Evolutionary conservation across 441 rosid genomes (phyloP).

Genomic region (Gossypium trilobum): DNA sequence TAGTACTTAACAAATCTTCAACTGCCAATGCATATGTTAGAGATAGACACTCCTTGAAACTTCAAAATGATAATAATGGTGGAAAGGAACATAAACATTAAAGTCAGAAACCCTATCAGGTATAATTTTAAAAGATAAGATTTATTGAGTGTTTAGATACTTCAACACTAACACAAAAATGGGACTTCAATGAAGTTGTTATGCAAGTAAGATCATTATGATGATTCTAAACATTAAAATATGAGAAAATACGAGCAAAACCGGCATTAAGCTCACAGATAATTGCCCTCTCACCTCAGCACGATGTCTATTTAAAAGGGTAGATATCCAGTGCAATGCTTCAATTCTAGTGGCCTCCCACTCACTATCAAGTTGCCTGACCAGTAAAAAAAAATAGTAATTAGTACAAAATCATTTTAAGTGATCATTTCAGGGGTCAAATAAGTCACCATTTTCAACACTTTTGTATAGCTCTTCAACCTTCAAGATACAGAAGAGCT

Average conservation of each 20-base stretch:
- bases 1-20: background rate
- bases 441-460: slow-evolving; percentile 7
- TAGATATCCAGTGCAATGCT: slow-evolving; percentile 93
- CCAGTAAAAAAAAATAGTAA: slow-evolving; percentile 24
- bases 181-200: background rate
- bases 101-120: background rate
- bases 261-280: background rate
- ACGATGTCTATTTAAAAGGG: slow-evolving; percentile 81
- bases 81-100: background rate
- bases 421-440: background rate
- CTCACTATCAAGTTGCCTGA: slow-evolving; percentile 80
- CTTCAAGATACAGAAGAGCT: slow-evolving; percentile 17
- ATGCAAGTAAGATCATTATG: background rate
- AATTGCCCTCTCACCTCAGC: slow-evolving; percentile 44
- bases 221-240: background rate
- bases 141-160: background rate
- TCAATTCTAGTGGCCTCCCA: slow-evolving; percentile 95
- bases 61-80: background rate
- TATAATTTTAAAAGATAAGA: background rate
- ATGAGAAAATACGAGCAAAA: background rate
- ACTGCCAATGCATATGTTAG: background rate
- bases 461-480: slow-evolving; percentile 17
- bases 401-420: slow-evolving; percentile 19
- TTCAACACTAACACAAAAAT: background rate
- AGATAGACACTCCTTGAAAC: background rate